Conservation (phyloP, 305 asterid genomes). For the Plantago coronopus region DNA sequence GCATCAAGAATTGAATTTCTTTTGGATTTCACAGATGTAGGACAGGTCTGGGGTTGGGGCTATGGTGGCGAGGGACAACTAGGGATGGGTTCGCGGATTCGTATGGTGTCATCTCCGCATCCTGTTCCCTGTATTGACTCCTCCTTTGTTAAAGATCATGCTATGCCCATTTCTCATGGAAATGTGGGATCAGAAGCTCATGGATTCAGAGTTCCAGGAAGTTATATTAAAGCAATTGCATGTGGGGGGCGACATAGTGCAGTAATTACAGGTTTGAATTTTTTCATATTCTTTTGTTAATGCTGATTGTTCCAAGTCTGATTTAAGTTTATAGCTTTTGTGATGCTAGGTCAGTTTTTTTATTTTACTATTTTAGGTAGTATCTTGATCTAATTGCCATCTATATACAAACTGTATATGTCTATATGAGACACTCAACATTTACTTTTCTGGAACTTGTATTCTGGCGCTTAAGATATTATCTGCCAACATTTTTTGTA, state of each 20-base stretch:
- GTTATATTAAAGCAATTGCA: constrained; percentile 74
- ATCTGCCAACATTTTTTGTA: constrained; percentile 18
- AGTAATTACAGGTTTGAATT: constrained; percentile 59
- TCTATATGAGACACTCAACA: background rate
- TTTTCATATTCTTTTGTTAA: background rate
- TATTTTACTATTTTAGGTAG: background rate
- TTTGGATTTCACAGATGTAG: constrained; percentile 64
- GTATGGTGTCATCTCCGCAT: constrained; percentile 97
- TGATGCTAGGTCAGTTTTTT: background rate
- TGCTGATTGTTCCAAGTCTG: background rate
- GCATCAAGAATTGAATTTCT: constrained; percentile 8
- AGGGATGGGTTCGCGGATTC: constrained; percentile 87
- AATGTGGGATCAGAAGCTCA: constrained; percentile 52
- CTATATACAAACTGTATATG: background rate
- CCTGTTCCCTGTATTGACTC: constrained; percentile 82
- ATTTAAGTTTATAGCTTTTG: background rate
- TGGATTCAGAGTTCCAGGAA: constrained; percentile 70
- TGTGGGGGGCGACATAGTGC: constrained; percentile 99
- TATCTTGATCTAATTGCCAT: background rate
- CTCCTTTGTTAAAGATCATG: constrained; percentile 50
- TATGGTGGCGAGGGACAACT: constrained; percentile 99
- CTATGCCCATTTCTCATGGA: constrained; percentile 54
- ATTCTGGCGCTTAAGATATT: constrained; percentile 1
- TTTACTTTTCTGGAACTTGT: background rate
- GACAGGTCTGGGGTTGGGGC: constrained; percentile 99